Evolutionary conservation across 2,329 filamentous ascomycete species (phyloP).

Genomic region (Talaromyces funiculosus): DNA sequence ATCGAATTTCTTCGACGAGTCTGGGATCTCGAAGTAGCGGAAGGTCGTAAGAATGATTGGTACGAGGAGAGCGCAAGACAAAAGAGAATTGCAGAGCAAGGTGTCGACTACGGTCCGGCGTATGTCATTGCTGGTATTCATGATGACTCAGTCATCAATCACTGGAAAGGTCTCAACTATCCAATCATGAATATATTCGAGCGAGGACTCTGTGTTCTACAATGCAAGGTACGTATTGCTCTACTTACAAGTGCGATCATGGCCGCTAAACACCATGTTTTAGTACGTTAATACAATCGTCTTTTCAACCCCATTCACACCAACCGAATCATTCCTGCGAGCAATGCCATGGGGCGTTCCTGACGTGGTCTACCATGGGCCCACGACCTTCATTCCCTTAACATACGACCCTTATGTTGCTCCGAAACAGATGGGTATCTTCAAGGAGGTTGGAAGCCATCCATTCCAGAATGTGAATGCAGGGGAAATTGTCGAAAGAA

Average conservation of each 20-base stretch:
- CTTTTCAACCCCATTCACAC: constrained; percentile 84
- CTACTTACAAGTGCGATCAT: background rate
- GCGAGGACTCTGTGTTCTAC: constrained; percentile 86
- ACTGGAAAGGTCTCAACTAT: constrained; percentile 96
- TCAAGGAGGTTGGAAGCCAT: constrained; percentile 70
- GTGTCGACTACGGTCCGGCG: constrained; percentile 70
- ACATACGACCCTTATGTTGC: constrained; percentile 76
- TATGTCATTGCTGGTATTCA: constrained; percentile 93
- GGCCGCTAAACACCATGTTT: constrained; percentile 3
- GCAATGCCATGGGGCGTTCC: constrained; percentile 69
- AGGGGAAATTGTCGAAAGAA: constrained; percentile 82
- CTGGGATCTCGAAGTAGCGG: constrained; percentile 63
- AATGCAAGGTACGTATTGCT: constrained; percentile 67
- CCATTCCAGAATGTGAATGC: constrained; percentile 84
- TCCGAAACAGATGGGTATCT: constrained; percentile 77
- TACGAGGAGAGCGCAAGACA: constrained; percentile 59
- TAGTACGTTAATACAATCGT: constrained; percentile 86
- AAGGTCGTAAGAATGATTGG: constrained; percentile 67
- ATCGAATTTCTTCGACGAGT: constrained; percentile 89
- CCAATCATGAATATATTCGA: constrained; percentile 99
- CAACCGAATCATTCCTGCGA: constrained; percentile 70
- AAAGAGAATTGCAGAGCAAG: constrained; percentile 57
- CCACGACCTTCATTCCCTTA: constrained; percentile 76
- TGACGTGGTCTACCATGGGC: constrained; percentile 88
- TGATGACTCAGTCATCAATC: constrained; percentile 90